Base-by-base conservation (phyloP, 345 rosid genomes). In the Erodium maritimum region DNA sequence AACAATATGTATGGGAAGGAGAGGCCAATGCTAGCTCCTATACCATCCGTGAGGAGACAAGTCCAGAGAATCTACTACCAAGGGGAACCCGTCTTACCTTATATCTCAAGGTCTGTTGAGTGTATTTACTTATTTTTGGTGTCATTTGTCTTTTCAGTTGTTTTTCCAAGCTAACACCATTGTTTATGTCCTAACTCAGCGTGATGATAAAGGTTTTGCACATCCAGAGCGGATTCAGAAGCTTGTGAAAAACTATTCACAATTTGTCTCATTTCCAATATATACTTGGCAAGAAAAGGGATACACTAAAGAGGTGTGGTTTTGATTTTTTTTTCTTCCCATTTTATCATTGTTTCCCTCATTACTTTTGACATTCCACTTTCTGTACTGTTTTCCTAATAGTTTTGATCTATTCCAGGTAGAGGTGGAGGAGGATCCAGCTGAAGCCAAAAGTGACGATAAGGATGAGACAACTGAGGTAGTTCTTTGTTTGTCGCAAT, bases 201-300 rank as follows among this genome's bases (percentile, higher is more conserved):
- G 52, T 54, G 97, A 89, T 65, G 90, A 82, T 71, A 93, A 93
- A 79, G 77, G 75, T 58, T 89, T 89, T 78, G 96, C 99, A 23
- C 80, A 93, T 75, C 95, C 99, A 5, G 99, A 93, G 61, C 71
- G 94, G 63, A 69, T 93, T 71, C 80, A 87, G 76, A 93, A 79
- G 86, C 96, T 93, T 23, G 95, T 93, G 78, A 93, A 80, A 69
- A 89, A 89, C 77, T 93, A 93, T 55, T 93, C 99, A 20, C 96
- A 93, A 73, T 93, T 93, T 57, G 97, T 93, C 69, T 93, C 99
- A 7, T 93, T 93, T 72, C 99, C 96, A n/a, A 89, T 93, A 50
- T 93, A 85, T 72, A 89, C 90, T 1, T 93, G 99, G 99, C 94
- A 82, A 75, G 96, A 93, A 69, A 93, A 93, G 51, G 99, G 99